Conservation (phyloP, 768 basidiomycete species). For the Pisolithus marmoratus region DNA sequence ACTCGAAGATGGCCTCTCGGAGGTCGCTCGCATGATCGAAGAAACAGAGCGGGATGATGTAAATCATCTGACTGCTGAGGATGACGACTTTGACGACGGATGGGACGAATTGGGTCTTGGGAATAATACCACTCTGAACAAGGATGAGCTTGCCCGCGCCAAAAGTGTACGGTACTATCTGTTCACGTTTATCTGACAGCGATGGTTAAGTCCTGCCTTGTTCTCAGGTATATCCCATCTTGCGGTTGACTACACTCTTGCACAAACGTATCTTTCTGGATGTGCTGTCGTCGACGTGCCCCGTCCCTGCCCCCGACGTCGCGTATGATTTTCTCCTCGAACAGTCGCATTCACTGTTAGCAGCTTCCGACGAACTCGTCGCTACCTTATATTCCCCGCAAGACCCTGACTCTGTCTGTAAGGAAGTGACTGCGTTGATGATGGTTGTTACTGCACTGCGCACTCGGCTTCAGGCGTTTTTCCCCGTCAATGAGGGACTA, state of each 20-base stretch:
- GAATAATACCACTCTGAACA: slow-evolving; percentile 39
- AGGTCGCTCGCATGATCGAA: slow-evolving; percentile 51
- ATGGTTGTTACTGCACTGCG: slow-evolving; percentile 35
- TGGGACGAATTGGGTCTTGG: slow-evolving; percentile 58
- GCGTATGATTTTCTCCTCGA: slow-evolving; percentile 48
- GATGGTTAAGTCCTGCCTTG: slow-evolving; percentile 1
- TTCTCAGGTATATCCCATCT: slow-evolving; percentile 49
- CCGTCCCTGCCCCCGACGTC: slow-evolving; percentile 18
- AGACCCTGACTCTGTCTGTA: slow-evolving; percentile 35
- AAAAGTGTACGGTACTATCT: slow-evolving; percentile 43
- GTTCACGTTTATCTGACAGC: not conserved
- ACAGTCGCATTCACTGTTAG: slow-evolving; percentile 46
- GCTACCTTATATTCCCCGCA: slow-evolving; percentile 65
- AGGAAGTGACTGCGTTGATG: slow-evolving; percentile 35
- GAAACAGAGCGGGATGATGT: slow-evolving; percentile 28
- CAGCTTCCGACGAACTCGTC: slow-evolving; percentile 60
- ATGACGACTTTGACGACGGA: slow-evolving; percentile 37
- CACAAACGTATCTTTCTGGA: slow-evolving; percentile 57
- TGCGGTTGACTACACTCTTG: slow-evolving; percentile 55
- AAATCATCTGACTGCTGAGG: slow-evolving; percentile 20
- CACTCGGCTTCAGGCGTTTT: slow-evolving; percentile 18
- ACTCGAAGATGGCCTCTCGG: slow-evolving; percentile 55
- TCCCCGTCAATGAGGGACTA: slow-evolving; percentile 20
- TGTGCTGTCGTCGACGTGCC: slow-evolving; percentile 33
- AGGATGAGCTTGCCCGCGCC: slow-evolving; percentile 48